Evolutionary conservation across 331 rosid species (phyloP).

Genomic region (Cydonia oblonga): DNA sequence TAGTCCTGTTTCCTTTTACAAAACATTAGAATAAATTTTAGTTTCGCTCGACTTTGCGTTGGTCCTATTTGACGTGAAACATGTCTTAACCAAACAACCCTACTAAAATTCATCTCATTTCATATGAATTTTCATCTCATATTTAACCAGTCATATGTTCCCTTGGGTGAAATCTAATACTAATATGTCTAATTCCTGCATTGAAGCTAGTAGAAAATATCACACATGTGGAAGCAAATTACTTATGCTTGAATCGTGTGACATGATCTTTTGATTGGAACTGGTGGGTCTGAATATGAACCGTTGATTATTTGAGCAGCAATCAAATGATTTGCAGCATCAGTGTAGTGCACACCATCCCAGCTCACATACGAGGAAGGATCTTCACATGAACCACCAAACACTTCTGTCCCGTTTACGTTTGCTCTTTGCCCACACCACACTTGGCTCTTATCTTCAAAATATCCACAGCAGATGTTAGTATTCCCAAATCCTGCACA

Average conservation of each 20-base stretch:
- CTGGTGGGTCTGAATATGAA: constrained; percentile 46
- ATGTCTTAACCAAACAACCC: no score
- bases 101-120: no score
- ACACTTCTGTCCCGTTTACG: constrained; percentile 34
- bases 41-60: accelerated
- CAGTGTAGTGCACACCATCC: constrained; percentile 87
- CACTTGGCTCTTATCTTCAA: constrained; percentile 34
- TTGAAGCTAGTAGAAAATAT: no score
- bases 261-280: constrained; percentile 41
- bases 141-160: no score
- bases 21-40: no score
- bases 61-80: no score
- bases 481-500: constrained; percentile 51
- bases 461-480: constrained; percentile 67
- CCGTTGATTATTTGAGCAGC: constrained; percentile 39
- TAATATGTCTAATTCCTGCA: no score
- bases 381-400: constrained; percentile 53
- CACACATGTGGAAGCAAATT: no score
- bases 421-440: constrained; percentile 46
- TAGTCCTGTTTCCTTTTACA: no score
- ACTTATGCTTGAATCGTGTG: background rate
- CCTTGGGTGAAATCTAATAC: no score
- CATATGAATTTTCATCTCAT: no score
- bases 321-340: constrained; percentile 76
- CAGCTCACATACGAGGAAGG: constrained; percentile 63